Base-by-base conservation (phyloP, 2,329 filamentous ascomycete genomes). In the Neofusicoccum sp. region DNA sequence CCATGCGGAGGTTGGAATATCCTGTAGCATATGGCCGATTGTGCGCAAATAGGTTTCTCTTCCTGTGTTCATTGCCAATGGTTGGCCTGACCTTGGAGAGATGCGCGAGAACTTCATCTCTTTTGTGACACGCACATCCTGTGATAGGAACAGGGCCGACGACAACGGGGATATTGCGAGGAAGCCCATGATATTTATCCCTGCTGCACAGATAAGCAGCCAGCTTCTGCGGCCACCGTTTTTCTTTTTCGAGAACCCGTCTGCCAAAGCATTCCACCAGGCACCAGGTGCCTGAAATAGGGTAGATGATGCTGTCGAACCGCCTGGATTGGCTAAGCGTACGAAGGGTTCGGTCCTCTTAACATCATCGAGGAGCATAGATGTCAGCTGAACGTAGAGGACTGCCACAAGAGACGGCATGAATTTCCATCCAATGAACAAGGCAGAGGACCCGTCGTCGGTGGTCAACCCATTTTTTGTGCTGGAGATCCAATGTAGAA, bases 1-100 rank as follows among this genome's bases (percentile, higher is more conserved):
- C 69, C 69, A 71, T 0, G 67, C 66, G 0, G 69, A 71, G 4
- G 69, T 71, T 4, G 68, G 66, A 0, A 68, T 64, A 57, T 69
- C 68, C 16, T 67, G 67, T 0, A 71, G 45, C 0, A 69, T 54
- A 44, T 67, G 65, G 6, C 65, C 62, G 16, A 69, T 66, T 0
- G 66, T 66, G 2, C 68, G 66, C 20, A 71, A 69, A 28, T 68
- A 63, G 0, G 67, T 68, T 1, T 65, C 65, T 45, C 68, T 63
- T 1, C 58, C 60, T 4, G 63, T 40, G 11, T 58, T 20, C 20
- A 20, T 1, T 20, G 20, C 47, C 56, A n/a, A 34, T 26, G n/a
- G 20, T 20, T 20, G 20, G 20, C 1, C 16, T 26, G 6, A 7
- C 41, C 26, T 31, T 5, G 53, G 54, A 16, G 49, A 30, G 30